A percentile compares a stretch with the other conserved stretches of the same genome.
phyloP scores from a whole-genome alignment of 2,329 filamentous ascomycete genomes.

The Penicillium sp. region DNA sequence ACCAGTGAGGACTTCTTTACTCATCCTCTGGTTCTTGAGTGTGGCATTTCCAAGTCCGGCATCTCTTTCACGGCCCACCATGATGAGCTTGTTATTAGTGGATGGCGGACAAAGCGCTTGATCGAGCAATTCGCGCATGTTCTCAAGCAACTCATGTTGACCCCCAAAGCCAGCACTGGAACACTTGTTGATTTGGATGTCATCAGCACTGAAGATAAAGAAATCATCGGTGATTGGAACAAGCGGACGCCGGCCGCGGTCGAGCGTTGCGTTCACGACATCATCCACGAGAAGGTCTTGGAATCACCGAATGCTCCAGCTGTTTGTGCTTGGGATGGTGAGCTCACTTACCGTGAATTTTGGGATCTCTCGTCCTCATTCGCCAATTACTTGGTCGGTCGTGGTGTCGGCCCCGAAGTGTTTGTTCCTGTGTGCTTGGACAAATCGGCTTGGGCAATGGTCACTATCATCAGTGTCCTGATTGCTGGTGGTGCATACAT shows the following conservation, averaged over 20 bases:
- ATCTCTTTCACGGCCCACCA: slow-evolving; percentile 60
- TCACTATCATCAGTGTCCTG: slow-evolving; percentile 30
- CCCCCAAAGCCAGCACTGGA: slow-evolving; percentile 16
- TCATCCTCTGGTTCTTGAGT: slow-evolving; percentile 61
- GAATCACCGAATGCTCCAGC: slow-evolving; percentile 28
- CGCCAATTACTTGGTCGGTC: slow-evolving; percentile 27
- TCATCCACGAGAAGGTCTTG: slow-evolving; percentile 25
- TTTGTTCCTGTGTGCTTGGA: slow-evolving; percentile 33
- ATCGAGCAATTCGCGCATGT: slow-evolving; percentile 47
- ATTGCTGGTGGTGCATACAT: slow-evolving; percentile 34
- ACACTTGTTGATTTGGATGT: slow-evolving; percentile 30
- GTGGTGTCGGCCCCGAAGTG: slow-evolving; percentile 30
- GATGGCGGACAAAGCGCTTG: slow-evolving; percentile 49
- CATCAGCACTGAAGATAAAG: slow-evolving; percentile 31
- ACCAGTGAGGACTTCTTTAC: slow-evolving; percentile 53
- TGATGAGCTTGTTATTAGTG: slow-evolving; percentile 55
- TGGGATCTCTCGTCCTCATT: slow-evolving; percentile 27
- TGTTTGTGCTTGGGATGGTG: slow-evolving; percentile 35
- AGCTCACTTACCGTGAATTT: slow-evolving; percentile 31
- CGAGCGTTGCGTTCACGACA: slow-evolving; percentile 31
- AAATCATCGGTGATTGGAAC: slow-evolving; percentile 32
- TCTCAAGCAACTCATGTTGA: slow-evolving; percentile 30
- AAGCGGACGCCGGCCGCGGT: slow-evolving; percentile 18
- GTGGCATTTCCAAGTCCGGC: slow-evolving; percentile 49
- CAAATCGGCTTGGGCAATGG: slow-evolving; percentile 33